Evolutionary conservation across 2,329 filamentous ascomycete genomes (phyloP).

Genomic region (Stenocarpella maydis): DNA sequence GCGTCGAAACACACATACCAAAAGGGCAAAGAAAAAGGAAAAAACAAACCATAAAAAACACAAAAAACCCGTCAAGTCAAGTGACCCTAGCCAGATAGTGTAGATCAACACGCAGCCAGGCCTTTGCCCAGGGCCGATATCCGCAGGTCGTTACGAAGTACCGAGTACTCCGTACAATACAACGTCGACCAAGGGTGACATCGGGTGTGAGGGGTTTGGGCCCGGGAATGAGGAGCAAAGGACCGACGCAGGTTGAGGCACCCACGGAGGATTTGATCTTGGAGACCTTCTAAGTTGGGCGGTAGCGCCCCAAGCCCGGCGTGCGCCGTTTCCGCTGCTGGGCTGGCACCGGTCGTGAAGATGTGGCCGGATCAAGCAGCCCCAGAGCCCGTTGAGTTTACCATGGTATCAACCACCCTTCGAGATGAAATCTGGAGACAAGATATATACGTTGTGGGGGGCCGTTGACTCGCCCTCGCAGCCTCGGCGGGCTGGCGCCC

Average conservation of each 20-base stretch:
- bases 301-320: conserved; percentile 11
- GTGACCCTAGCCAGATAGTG: conserved; percentile 23
- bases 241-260: conserved; percentile 10
- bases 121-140: conserved; percentile 6
- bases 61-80: conserved; percentile 2
- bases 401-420: neutral
- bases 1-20: neutral
- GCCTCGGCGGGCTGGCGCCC: conserved; percentile 2
- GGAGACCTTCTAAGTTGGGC: neutral
- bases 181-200: conserved; percentile 4
- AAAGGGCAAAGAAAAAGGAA: neutral
- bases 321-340: conserved; percentile 4
- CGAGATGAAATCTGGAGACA: conserved; percentile 23
- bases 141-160: conserved; percentile 1
- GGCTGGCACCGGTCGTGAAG: neutral
- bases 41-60: neutral
- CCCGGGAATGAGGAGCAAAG: conserved; percentile 25
- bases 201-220: conserved; percentile 8
- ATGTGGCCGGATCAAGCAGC: conserved; percentile 8
- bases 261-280: conserved; percentile 6
- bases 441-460: too few species aligned
- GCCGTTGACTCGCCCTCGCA: neutral
- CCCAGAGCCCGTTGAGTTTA: neutral
- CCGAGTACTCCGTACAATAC: conserved; percentile 16
- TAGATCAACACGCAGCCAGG: neutral